phyloP scores from a whole-genome alignment of 352 stramenopile genomes.

The Phytophthora pluvialis region DNA sequence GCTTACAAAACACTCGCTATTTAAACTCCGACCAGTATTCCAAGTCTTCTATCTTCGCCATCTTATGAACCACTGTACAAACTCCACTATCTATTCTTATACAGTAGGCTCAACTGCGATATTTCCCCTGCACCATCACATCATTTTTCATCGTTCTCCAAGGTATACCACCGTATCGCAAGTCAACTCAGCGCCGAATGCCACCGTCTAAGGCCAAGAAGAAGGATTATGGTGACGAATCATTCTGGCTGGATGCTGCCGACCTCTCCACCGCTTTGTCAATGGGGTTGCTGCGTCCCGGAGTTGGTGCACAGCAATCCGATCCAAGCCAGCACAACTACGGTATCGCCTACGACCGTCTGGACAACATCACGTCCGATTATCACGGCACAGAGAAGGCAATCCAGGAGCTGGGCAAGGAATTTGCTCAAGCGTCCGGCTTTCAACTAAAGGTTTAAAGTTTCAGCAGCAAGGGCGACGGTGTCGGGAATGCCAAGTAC shows the following conservation, averaged over 20 bases:
- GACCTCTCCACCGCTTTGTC: not conserved
- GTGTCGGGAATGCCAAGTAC: conserved; percentile 23
- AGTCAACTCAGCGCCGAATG: too few relatives aligned
- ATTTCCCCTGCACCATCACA: too few relatives aligned
- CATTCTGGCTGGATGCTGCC: not conserved
- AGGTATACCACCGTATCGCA: too few relatives aligned
- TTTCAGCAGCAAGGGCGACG: not conserved
- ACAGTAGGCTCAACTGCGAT: too few relatives aligned
- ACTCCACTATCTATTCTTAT: too few relatives aligned
- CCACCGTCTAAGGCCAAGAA: not conserved
- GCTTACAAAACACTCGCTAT: too few relatives aligned
- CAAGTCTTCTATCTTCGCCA: too few relatives aligned
- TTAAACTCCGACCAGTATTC: too few relatives aligned
- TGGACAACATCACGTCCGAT: not conserved
- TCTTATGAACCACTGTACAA: too few relatives aligned
- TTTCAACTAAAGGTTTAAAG: not conserved
- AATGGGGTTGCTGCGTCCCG: not conserved
- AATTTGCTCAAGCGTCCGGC: not conserved
- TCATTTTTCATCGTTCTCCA: too few relatives aligned
- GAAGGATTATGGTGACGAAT: not conserved
- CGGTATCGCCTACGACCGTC: not conserved
- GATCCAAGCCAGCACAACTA: not conserved
- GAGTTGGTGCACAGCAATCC: not conserved
- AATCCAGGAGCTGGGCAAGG: not conserved
- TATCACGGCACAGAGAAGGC: not conserved